Evolutionary conservation across 2,329 filamentous ascomycete species (phyloP).

Genomic region (Fusarium sp.): DNA sequence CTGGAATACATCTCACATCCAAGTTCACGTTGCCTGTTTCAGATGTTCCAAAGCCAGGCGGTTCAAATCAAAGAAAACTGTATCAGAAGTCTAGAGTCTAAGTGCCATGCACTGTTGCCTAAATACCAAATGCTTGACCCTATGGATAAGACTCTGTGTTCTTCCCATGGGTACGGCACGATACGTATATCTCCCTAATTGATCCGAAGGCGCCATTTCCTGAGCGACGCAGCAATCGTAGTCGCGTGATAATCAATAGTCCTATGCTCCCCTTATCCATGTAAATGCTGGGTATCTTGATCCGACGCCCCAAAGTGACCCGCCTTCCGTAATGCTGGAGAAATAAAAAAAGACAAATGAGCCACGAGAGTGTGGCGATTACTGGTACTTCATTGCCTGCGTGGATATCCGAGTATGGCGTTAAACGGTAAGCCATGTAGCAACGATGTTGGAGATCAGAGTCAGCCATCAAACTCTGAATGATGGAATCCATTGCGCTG

Average conservation of each 20-base stretch:
- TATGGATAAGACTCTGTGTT: constrained; percentile 2
- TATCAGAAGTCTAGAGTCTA: constrained; percentile 29
- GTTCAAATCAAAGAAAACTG: neutral
- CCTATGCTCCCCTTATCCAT: constrained; percentile 40
- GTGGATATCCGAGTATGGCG: neutral
- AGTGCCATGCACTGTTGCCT: constrained; percentile 16
- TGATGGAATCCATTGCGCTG: neutral
- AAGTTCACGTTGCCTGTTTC: neutral
- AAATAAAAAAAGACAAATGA: constrained; percentile 21
- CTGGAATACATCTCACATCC: neutral
- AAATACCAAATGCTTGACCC: constrained; percentile 13
- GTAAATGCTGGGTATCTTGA: constrained; percentile 48
- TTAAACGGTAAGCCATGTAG: constrained; percentile 12
- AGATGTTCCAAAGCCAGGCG: neutral
- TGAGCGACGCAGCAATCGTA: constrained; percentile 15
- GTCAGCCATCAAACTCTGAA: neutral
- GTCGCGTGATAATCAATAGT: constrained; percentile 32
- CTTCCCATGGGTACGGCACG: constrained; percentile 1
- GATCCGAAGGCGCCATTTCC: constrained; percentile 43
- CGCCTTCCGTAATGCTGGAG: constrained; percentile 15
- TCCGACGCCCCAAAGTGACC: constrained; percentile 31
- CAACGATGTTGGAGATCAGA: neutral
- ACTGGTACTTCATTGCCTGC: neutral
- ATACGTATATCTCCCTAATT: constrained; percentile 13
- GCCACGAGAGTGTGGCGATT: neutral